Evolutionary conservation across 768 basidiomycete species (phyloP), one percentile per base, ranked within the genome.

Genomic region (Trametes cinnabarina): DNA sequence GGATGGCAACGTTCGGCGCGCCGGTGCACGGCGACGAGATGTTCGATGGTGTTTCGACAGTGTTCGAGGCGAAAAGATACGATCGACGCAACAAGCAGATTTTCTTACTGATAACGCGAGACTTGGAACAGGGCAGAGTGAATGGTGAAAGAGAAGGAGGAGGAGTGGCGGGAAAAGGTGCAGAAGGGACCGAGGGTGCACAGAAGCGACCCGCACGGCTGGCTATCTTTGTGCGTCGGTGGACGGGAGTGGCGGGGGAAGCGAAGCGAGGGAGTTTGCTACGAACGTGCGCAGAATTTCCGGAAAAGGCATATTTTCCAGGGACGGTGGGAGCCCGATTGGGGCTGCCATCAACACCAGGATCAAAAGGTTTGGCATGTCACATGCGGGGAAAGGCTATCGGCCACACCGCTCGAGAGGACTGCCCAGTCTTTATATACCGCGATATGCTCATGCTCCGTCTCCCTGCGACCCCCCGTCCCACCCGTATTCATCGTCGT

Each of bases 241-340:
- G 34, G 26, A 22, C 8, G 12, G 25, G 55, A 30, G 19, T 39
- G 39, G 19, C 25, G 47, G 5, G 42, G 26, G 17, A 26, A 34
- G n/a, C n/a, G 39, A 22, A 40, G 32, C 37, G 35, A 47, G 46
- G 35, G 23, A 23, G 25, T 30, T 47, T 14, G 46, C 23, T 47
- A 61, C 60, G 60, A 61, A 61, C 60, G 60, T 61, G 60, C 60
- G 60, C 51, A 48, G 50, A 19, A n/a, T 20, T 37, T 23, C 55
- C 46, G 17, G 46, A 52, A 52, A 15, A 37, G 51, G 55, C 2
- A 28, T 39, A 19, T 5, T 19, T 30, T 23, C 52, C 39, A 53
- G 55, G 60, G 19, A 47, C 50, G 28, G 26, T 22, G 34, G 28
- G 11, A n/a, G 15, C 46, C 49, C 53, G 50, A 51, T 47, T 51